A percentile compares a stretch with the other conserved stretches of the same genome.
These are phyloP conservation scores for Senna siamea DNA, from an alignment of 306 rosid genomes.

Conservation along the genomic window DNA sequence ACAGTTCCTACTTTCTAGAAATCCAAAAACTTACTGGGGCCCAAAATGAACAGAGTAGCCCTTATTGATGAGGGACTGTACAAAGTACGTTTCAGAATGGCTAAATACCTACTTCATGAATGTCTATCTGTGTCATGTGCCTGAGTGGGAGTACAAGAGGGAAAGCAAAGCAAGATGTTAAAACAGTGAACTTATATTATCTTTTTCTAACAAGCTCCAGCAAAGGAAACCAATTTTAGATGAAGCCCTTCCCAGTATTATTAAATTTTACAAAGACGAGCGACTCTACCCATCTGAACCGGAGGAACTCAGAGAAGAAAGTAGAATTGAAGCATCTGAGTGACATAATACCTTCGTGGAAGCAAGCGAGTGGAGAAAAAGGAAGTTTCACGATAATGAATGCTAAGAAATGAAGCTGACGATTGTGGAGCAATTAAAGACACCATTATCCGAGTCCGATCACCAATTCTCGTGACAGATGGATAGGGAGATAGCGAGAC, in stretches of 20 bases:
- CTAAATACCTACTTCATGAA: background rate
- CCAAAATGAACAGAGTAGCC: background rate
- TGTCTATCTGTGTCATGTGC: background rate
- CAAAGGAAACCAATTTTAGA: background rate
- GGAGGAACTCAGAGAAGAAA: constrained; percentile 2
- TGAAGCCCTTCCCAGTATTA: background rate
- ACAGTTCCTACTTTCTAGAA: background rate
- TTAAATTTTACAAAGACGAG: background rate
- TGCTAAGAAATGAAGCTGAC: constrained; percentile 28
- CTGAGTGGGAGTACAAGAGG: background rate
- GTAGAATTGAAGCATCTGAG: background rate
- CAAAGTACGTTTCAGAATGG: background rate
- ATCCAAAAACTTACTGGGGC: background rate
- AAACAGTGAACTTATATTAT: background rate
- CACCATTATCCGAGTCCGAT: constrained; percentile 40
- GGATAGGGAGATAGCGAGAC: background rate
- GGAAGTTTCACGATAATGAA: constrained; percentile 27
- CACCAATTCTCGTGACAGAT: background rate
- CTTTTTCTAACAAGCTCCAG: background rate
- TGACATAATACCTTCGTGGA: constrained; percentile 30
- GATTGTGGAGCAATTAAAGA: constrained; percentile 32
- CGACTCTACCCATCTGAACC: background rate
- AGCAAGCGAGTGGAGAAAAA: constrained; percentile 35
- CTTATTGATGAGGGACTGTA: background rate
- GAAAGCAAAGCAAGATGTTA: background rate